phyloP scores from a whole-genome alignment of 495 filamentous ascomycete genomes.

The Xylaria castorea region DNA sequence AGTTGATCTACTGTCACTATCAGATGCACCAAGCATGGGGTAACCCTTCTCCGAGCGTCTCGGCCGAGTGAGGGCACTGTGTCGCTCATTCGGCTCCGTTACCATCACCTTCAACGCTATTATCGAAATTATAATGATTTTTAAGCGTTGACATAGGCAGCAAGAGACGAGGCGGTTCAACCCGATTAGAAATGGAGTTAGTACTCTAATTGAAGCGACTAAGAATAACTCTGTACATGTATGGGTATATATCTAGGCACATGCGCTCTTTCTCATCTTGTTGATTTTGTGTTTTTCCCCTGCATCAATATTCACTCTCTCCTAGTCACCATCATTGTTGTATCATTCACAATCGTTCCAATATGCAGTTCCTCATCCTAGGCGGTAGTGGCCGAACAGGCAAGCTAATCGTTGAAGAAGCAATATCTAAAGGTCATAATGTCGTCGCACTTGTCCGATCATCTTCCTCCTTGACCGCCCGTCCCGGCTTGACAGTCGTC shows the following conservation, averaged over 20 bases:
- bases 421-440: slow-evolving; percentile 47
- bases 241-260: background rate
- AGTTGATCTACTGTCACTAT: background rate
- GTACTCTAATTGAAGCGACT: background rate
- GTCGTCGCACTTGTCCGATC: slow-evolving; percentile 53
- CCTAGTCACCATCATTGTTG: background rate
- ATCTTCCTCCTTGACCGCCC: slow-evolving; percentile 38
- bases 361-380: slow-evolving; percentile 53
- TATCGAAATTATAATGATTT: background rate
- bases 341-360: slow-evolving; percentile 8
- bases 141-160: background rate
- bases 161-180: background rate
- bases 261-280: background rate
- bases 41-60: background rate
- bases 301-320: background rate
- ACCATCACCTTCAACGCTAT: background rate
- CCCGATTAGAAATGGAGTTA: background rate
- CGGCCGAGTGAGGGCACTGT: background rate
- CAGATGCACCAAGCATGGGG: background rate
- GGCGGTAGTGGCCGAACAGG: slow-evolving; percentile 55
- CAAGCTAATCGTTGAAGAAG: slow-evolving; percentile 48
- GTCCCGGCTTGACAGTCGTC: slow-evolving; percentile 41
- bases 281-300: background rate
- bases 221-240: background rate
- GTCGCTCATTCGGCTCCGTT: slow-evolving; percentile 18